Conservation (phyloP, 768 basidiomycete species). For the Clavaria fumosa region DNA sequence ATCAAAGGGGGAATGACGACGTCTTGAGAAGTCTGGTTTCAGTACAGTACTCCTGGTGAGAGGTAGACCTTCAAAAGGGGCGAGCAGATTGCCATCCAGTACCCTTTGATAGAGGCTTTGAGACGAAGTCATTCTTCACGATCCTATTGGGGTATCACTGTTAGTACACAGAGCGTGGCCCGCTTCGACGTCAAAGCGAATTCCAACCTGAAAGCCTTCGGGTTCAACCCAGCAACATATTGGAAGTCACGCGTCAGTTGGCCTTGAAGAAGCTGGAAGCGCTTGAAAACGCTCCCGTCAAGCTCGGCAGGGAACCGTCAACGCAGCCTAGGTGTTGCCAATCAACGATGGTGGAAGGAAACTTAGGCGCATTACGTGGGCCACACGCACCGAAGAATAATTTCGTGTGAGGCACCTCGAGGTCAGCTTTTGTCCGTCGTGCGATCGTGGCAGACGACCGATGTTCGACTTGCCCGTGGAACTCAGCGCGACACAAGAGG, state of each 20-base stretch:
- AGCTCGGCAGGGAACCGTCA: constrained; percentile 69
- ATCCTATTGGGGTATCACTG: constrained; percentile 36
- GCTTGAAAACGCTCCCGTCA: constrained; percentile 65
- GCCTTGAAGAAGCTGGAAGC: constrained; percentile 77
- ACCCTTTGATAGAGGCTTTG: constrained; percentile 70
- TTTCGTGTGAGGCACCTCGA: constrained; percentile 73
- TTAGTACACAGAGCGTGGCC: too few species aligned
- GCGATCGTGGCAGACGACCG: constrained; percentile 55
- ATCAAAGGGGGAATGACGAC: too few species aligned
- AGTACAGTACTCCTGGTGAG: constrained; percentile 68
- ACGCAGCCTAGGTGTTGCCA: too few species aligned
- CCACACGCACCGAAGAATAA: constrained; percentile 48
- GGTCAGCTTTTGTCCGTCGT: constrained; percentile 52
- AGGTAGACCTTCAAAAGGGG: constrained; percentile 62
- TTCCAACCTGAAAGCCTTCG: constrained; percentile 72
- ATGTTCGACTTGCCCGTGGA: constrained; percentile 60
- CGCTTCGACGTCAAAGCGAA: too few species aligned
- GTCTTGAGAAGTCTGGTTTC: too few species aligned
- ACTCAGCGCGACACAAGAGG: constrained; percentile 65
- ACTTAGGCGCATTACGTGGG: neutral
- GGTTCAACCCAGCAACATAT: constrained; percentile 85
- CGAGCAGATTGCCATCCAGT: constrained; percentile 74
- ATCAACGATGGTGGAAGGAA: neutral
- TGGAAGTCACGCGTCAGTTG: constrained; percentile 84
- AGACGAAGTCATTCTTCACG: constrained; percentile 76